Conservation (phyloP, 1,139 yeast genomes). For the Sugiyamaella neomexicana region DNA sequence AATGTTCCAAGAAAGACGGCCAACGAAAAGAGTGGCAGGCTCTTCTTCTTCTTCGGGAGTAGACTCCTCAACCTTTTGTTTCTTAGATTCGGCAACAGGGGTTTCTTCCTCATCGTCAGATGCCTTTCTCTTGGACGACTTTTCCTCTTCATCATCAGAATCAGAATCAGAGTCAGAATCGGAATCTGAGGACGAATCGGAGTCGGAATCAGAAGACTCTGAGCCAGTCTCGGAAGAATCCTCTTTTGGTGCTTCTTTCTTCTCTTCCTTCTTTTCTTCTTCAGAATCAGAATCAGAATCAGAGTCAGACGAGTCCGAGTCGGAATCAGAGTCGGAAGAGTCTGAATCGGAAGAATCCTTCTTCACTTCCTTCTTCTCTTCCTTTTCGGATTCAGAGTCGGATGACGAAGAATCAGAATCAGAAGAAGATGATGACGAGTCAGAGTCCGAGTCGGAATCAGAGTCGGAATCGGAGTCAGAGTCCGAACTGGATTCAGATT, state of each 20-base stretch:
- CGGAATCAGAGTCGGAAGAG: conserved; percentile 33
- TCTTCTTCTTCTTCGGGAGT: conserved; percentile 44
- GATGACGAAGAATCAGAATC: conserved; percentile 31
- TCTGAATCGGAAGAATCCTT: conserved; percentile 32
- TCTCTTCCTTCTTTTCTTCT: conserved; percentile 32
- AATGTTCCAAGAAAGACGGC: conserved; percentile 95
- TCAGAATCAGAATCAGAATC: conserved; percentile 34
- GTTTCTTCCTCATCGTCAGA: conserved; percentile 30
- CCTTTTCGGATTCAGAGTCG: too few species aligned
- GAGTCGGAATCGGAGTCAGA: conserved; percentile 34
- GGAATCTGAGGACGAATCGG: conserved; percentile 30
- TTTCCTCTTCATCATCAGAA: conserved; percentile 33
- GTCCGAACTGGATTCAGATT: conserved; percentile 38
- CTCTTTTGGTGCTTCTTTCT: conserved; percentile 32
- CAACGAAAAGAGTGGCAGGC: conserved; percentile 90
- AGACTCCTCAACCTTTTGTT: conserved; percentile 44
- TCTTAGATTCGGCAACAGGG: conserved; percentile 40
- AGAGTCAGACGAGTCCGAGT: conserved; percentile 28
- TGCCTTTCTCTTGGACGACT: conserved; percentile 44
- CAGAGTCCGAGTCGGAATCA: conserved; percentile 26
- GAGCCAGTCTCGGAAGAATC: conserved; percentile 7
- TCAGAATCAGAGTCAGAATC: conserved; percentile 28
- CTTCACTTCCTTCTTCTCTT: too few species aligned
- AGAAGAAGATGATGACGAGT: conserved; percentile 28
- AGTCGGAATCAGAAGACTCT: conserved; percentile 30